Percentiles rank a stretch among this genome's conserved stretches.
These are phyloP conservation scores for Cladosporium sp. DNA, from an alignment of 2,329 filamentous ascomycete species.

Conservation along the genomic window DNA sequence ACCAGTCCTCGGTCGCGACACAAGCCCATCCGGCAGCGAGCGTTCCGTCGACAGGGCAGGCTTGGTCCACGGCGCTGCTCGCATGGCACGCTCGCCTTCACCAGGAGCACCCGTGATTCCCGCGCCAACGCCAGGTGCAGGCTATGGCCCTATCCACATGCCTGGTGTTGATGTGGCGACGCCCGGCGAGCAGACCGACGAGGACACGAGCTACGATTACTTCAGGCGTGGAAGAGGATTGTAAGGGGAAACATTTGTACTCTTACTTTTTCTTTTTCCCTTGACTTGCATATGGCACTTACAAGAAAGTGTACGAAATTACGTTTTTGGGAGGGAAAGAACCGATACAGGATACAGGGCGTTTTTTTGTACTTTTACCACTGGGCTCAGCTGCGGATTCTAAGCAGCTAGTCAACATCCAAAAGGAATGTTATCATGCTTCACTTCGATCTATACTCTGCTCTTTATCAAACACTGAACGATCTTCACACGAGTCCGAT, in stretches of 20 bases:
- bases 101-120: slow-evolving; percentile 15
- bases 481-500: no score
- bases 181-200: slow-evolving; percentile 26
- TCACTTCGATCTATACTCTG: no score
- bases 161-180: slow-evolving; percentile 19
- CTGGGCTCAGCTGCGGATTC: neutral
- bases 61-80: slow-evolving; percentile 25
- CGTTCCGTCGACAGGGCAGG: slow-evolving; percentile 9
- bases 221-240: slow-evolving; percentile 29
- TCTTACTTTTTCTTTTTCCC: neutral
- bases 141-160: slow-evolving; percentile 27
- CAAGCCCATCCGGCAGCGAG: slow-evolving; percentile 36
- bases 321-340: neutral
- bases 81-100: slow-evolving; percentile 25
- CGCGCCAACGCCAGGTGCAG: slow-evolving; percentile 17
- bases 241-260: neutral
- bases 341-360: slow-evolving; percentile 3
- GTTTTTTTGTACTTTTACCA: neutral
- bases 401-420: neutral
- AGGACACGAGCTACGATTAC: slow-evolving; percentile 38
- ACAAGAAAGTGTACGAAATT: neutral
- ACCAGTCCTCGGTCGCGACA: slow-evolving; percentile 38
- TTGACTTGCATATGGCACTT: no score
- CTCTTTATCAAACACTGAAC: no score
- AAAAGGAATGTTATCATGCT: no score